phyloP scores from a whole-genome alignment of 176 grass and related monocot genomes.

The Urochloa ruziziensis region DNA sequence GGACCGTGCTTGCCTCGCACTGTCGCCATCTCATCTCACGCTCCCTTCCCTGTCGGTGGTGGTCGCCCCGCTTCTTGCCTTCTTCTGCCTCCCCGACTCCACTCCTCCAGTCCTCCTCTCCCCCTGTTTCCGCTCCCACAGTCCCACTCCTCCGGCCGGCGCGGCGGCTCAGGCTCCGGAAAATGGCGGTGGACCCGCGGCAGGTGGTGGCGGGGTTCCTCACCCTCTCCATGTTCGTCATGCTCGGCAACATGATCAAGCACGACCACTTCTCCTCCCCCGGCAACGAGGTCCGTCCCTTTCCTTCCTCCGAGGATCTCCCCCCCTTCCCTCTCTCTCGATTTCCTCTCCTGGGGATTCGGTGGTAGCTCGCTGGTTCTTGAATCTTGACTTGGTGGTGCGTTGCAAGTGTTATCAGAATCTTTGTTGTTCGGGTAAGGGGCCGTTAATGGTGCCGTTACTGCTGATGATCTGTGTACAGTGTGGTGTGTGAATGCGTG shows the following conservation, averaged over 20 bases:
- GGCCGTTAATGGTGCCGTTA: background rate
- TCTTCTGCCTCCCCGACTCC: background rate
- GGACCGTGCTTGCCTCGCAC: background rate
- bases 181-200: conserved; percentile 71
- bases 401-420: background rate
- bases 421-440: too few species aligned
- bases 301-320: background rate
- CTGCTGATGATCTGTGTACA: background rate
- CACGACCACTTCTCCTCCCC: conserved; percentile 68
- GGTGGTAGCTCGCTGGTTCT: background rate
- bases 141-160: background rate
- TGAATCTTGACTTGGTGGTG: conserved; percentile 1
- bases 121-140: background rate
- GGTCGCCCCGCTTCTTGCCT: background rate
- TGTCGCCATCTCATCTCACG: background rate
- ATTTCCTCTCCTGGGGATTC: background rate
- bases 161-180: background rate
- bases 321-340: background rate
- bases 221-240: conserved; percentile 86
- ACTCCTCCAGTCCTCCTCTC: background rate
- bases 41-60: background rate
- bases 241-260: conserved; percentile 90
- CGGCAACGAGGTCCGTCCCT: conserved; percentile 22
- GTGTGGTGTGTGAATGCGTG: background rate
- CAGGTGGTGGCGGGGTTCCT: conserved; percentile 78